Evolutionary conservation across 495 filamentous ascomycete genomes (phyloP).

Genomic region (Lepraria neglecta): DNA sequence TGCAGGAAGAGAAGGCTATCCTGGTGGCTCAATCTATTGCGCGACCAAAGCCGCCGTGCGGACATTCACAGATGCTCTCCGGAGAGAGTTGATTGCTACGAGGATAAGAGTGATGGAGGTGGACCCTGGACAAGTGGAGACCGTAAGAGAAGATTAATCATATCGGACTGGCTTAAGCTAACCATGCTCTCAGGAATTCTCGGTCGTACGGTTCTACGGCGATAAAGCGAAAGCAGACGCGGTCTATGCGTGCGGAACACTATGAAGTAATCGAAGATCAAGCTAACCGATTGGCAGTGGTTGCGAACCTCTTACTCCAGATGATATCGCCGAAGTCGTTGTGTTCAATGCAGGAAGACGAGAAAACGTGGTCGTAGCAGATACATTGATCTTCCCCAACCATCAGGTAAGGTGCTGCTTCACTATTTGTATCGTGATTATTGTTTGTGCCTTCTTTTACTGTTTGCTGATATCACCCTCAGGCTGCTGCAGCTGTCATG

Average conservation of each 20-base stretch:
- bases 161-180: conserved; percentile 14
- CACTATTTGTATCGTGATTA: too few relatives aligned
- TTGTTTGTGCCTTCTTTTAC: background rate
- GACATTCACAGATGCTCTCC: conserved; percentile 79
- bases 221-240: conserved; percentile 93
- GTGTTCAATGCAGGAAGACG: conserved; percentile 83
- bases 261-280: background rate
- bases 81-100: conserved; percentile 82
- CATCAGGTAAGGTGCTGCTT: conserved; percentile 63
- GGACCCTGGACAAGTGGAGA: conserved; percentile 96
- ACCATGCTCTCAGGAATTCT: conserved; percentile 65
- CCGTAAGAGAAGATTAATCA: conserved; percentile 42
- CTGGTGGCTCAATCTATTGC: conserved; percentile 92
- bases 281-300: conserved; percentile 44
- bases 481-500: conserved; percentile 51
- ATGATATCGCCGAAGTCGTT: conserved; percentile 90
- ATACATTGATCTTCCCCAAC: conserved; percentile 84
- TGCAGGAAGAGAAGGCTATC: conserved; percentile 84
- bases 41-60: conserved; percentile 91
- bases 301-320: conserved; percentile 84
- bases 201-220: conserved; percentile 83
- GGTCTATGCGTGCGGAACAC: conserved; percentile 71
- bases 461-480: conserved; percentile 15
- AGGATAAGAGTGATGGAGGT: conserved; percentile 86
- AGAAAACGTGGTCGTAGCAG: conserved; percentile 94